A percentile compares a stretch with the other conserved stretches of the same genome.
These are phyloP conservation scores for Rhodotorula paludigena DNA, from an alignment of 768 basidiomycete species.

Conservation along the genomic window DNA sequence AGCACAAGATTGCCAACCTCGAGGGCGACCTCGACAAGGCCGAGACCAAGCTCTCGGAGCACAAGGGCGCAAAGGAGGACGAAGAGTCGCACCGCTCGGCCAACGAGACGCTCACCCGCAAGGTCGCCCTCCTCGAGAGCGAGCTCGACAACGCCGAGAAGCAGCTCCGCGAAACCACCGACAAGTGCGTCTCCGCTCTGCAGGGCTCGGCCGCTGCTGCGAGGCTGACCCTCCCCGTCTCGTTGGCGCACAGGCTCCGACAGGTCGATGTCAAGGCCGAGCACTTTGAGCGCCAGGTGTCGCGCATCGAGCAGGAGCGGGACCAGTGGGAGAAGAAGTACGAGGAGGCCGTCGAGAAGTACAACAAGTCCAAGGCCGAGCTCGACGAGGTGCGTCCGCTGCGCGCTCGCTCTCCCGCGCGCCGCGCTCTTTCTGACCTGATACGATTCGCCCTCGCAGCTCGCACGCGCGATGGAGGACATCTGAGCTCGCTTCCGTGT, in stretches of 20 bases:
- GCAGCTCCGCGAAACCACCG: constrained; percentile 90
- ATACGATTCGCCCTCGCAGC: not conserved
- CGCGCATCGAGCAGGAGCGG: constrained; percentile 79
- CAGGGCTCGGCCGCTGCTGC: not conserved
- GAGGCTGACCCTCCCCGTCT: not conserved
- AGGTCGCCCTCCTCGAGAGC: constrained; percentile 62
- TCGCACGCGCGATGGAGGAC: constrained; percentile 34
- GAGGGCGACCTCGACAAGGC: constrained; percentile 67
- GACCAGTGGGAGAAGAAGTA: constrained; percentile 91
- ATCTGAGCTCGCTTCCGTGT: constrained; percentile 11
- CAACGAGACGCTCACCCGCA: constrained; percentile 69
- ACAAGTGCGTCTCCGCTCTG: constrained; percentile 65
- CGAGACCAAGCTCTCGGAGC: constrained; percentile 62
- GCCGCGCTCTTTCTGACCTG: not conserved
- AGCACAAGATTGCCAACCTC: constrained; percentile 62
- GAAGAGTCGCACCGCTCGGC: constrained; percentile 65
- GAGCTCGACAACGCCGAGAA: constrained; percentile 94
- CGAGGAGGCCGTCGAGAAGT: constrained; percentile 74
- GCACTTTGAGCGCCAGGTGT: constrained; percentile 89
- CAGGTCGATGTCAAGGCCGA: constrained; percentile 98
- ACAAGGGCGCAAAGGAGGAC: constrained; percentile 63
- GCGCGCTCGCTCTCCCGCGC: not conserved
- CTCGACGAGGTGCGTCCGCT: constrained; percentile 64
- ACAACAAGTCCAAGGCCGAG: constrained; percentile 67
- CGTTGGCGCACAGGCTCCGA: constrained; percentile 59